Conservation (phyloP, 2,329 filamentous ascomycete species). For the Metarhizium guizhouense region DNA sequence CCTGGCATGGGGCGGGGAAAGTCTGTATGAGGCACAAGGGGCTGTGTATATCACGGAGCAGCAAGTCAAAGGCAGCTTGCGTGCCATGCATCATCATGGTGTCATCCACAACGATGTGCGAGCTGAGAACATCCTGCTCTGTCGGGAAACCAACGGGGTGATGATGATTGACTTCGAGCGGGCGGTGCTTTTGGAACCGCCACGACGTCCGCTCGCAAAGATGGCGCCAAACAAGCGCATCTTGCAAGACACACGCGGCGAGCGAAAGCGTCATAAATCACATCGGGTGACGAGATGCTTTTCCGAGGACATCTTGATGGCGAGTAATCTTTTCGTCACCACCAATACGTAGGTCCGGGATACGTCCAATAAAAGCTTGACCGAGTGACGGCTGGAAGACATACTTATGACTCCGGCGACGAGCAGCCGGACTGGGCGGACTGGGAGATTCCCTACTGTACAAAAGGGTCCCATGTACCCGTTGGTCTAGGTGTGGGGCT, state of each 20-base stretch:
- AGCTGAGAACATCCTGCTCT: constrained; percentile 17
- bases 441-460: no score
- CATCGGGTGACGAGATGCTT: no score
- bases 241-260: neutral
- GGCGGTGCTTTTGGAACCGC: constrained; percentile 4
- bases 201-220: neutral
- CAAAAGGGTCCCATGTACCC: no score
- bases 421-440: no score
- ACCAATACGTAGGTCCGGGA: no score
- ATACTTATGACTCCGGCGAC: no score
- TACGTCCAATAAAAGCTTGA: no score
- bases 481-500: no score
- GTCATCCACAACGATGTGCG: constrained; percentile 19
- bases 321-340: no score
- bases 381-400: no score
- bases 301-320: no score
- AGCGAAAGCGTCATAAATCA: neutral
- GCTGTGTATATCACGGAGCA: no score
- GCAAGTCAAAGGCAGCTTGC: constrained; percentile 4
- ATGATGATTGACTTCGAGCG: constrained; percentile 25
- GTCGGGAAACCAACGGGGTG: constrained; percentile 13
- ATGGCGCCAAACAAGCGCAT: neutral
- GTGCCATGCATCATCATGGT: constrained; percentile 14
- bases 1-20: constrained; percentile 24
- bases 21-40: neutral